These are phyloP conservation scores for Umbilicus rupestris DNA, from an alignment of 164 flowering plant species.

Conservation along the genomic window DNA sequence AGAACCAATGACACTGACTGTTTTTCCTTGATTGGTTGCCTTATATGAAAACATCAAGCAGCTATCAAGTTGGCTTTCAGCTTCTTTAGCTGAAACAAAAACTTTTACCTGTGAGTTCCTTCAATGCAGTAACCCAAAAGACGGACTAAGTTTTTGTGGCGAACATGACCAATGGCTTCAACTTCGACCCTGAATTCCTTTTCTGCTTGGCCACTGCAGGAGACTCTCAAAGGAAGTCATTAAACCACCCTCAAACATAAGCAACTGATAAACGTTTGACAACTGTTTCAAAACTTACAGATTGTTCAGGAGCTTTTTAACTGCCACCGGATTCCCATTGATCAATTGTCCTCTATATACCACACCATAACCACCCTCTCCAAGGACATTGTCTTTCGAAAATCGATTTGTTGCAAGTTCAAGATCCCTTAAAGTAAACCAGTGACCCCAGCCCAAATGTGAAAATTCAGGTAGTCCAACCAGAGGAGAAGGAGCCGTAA, in stretches of 20 bases:
- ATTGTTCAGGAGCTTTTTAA: conserved; percentile 79
- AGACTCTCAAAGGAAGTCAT: conserved; percentile 18
- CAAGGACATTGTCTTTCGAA: conserved; percentile 67
- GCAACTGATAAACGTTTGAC: background rate
- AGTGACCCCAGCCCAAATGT: conserved; percentile 93
- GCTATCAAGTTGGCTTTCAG: background rate
- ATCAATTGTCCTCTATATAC: conserved; percentile 66
- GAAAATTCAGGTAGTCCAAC: conserved; percentile 78
- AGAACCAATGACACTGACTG: background rate
- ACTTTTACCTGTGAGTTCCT: conserved; percentile 70
- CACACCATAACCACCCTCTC: conserved; percentile 91
- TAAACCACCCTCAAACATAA: background rate
- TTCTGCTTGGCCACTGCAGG: conserved; percentile 84
- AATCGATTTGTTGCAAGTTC: conserved; percentile 68
- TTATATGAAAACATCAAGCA: background rate
- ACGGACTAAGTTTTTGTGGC: conserved; percentile 86
- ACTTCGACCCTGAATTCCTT: conserved; percentile 90
- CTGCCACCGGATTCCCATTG: conserved; percentile 79
- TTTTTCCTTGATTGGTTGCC: background rate
- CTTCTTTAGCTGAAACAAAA: background rate
- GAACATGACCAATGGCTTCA: conserved; percentile 89
- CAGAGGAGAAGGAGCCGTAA: conserved; percentile 57
- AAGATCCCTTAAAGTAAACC: conserved; percentile 85
- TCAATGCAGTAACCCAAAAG: conserved; percentile 89
- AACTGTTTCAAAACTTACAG: conserved; percentile 36